Base-by-base conservation (phyloP, 208 protist genomes). In the Trypanosoma boissoni region DNA sequence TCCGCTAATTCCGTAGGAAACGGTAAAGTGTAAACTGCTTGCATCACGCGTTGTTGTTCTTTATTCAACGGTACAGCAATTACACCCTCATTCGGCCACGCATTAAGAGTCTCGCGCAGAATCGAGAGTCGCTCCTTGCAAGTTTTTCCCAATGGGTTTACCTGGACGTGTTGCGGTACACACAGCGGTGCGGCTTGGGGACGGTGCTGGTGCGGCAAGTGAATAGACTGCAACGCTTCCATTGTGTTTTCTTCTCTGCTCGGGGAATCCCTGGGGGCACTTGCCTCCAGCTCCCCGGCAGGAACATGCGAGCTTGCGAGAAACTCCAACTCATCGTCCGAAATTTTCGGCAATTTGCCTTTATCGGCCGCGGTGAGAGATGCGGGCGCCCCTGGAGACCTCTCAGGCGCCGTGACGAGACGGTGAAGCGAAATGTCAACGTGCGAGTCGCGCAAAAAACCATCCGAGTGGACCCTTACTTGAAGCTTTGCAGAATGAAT, bases 361-460 rank as follows among this genome's bases (percentile, higher is more conserved):
- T 78, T 50, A 62, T 65, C 68, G 26, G 31, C 54, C 34, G 67
- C 64, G 26, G 37, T 14, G 14, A 21, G n/a, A 6, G 26, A 21
- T 26, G 46, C 53, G 12, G 57, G 36, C 0, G 31, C 49, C 26
- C n/a, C 31, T 24, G 34, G 53, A 16, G 32, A 42, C 4, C 2
- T 55, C 8, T 31, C 28, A 5, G 44, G 18, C 12, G 55, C 24
- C 27, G 18, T 37, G 44, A 56, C 39, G 18, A 74, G 54, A 37
- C 68, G 55, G 54, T 89, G 73, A 6, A 94, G 51, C 10, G 78
- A 41, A 0, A 94, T 64, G 49, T 90, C 82, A 10, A 94, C 48
- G 65, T 90, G 82, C 12, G 84, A 70, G 37, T 88, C 77, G 1
- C 88, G 83, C 52, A 91, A 23, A n/a, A 65, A 68, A 21, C 76